Base-by-base conservation (phyloP, 768 basidiomycete species). In the Lactifluus pinguis region DNA sequence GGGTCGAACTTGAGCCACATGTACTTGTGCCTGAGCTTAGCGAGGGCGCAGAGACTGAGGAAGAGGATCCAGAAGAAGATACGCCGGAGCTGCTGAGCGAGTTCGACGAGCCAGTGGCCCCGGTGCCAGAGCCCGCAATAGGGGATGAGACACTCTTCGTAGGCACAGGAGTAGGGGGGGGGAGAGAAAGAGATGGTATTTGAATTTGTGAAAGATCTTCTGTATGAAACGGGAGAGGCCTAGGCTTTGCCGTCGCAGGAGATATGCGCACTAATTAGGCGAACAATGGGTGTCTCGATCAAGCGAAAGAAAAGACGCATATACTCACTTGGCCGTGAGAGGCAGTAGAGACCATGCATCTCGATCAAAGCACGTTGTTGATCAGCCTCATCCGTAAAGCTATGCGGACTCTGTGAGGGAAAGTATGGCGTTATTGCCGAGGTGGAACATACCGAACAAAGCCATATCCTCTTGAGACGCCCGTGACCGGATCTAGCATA, bases 271-370 rank as follows among this genome's bases (percentile, higher is more conserved):
- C 90, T 92, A 17, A 60, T 51, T 45, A 32, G 62, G 41, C 68
- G 49, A 68, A 73, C 53, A 72, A 67, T 75, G 65, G 55, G 19
- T 32, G 30, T 56, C 60, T 29, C 44, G 21, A n/a, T 41, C 19
- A 55, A 29, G 48, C 36, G 42, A 55, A 38, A 25, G 51, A 57
- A 44, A 36, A 25, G 59, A 42, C 50, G 38, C 25, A 50, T 32
- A 47, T 17, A 79, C 88, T 64, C 72, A 92, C 91, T 93, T 50
- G 92, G 92, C 60, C 92, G 83, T 41, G 89, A 91, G 53, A 91
- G 79, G 69, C 92, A 92, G 68, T 93, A 93, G 13, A 93, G 76
- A 11, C 92, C 92, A 67, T 91, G 90, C 90, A 92, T 94, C 75
- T 92, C 92, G 58, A 87, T 87, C 60, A 95, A 77, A 3, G 92